Percentiles rank a stretch among this genome's conserved stretches.
Evolutionary conservation across 2,329 filamentous ascomycete species (phyloP).

Genomic region (Hypoxylon sp.): DNA sequence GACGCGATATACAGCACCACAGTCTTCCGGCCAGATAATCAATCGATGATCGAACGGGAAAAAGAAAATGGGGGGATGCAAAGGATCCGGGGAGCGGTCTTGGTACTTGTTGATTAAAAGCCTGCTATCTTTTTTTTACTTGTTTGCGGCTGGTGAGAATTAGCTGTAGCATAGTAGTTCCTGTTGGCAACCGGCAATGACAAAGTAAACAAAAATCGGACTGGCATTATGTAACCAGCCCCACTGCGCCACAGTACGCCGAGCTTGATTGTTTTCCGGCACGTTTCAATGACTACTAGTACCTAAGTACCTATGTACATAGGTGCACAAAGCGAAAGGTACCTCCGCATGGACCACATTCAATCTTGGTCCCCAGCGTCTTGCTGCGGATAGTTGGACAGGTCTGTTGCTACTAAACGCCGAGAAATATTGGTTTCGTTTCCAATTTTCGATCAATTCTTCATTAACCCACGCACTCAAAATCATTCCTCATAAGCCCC

Average conservation of each 20-base stretch:
- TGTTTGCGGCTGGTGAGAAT: slow-evolving; percentile 15
- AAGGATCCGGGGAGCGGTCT: slow-evolving; percentile 2
- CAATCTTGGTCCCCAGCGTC: neutral
- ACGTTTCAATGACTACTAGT: too few relatives aligned
- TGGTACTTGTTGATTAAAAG: slow-evolving; percentile 2
- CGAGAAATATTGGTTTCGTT: neutral
- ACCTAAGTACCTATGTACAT: too few relatives aligned
- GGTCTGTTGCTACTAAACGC: neutral
- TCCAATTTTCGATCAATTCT: neutral
- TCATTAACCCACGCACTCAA: neutral
- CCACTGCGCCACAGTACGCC: neutral
- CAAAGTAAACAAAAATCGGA: slow-evolving; percentile 42
- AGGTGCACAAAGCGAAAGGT: too few relatives aligned
- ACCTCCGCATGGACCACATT: neutral
- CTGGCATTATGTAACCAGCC: slow-evolving; percentile 8
- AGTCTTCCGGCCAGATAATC: slow-evolving; percentile 1
- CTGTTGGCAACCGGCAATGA: slow-evolving; percentile 39
- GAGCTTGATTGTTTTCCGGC: too few relatives aligned
- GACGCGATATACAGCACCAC: slow-evolving; percentile 8
- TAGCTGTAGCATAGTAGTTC: slow-evolving; percentile 17
- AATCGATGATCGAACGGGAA: slow-evolving; percentile 10
- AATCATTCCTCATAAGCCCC: neutral
- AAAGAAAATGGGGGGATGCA: neutral
- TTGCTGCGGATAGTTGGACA: neutral
- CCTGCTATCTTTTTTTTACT: slow-evolving; percentile 1